Conservation (phyloP, 2,329 filamentous ascomycete species). For the Podosphaera fusca region DNA sequence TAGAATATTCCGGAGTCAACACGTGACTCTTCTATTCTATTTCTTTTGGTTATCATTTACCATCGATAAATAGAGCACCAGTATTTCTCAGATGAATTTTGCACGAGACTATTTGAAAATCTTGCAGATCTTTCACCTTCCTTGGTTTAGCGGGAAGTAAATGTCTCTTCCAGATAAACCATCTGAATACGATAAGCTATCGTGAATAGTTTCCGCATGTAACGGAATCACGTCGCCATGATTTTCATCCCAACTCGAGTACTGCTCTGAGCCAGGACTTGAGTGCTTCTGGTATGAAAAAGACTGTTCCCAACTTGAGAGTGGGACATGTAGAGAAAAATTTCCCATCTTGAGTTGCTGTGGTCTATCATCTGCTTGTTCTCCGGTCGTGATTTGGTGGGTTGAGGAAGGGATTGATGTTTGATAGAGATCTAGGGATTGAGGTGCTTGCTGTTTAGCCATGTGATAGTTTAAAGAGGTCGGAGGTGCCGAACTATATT, state of each 20-base stretch:
- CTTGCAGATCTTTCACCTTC: constrained; percentile 5
- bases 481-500: constrained; percentile 9
- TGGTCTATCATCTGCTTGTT: constrained; percentile 7
- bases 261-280: constrained; percentile 8
- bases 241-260: constrained; percentile 9
- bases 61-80: not conserved
- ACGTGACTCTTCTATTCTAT: not conserved
- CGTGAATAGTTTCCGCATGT: constrained; percentile 6
- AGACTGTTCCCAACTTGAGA: constrained; percentile 12
- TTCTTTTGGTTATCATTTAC: not conserved
- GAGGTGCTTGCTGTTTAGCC: constrained; percentile 9
- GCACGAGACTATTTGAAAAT: not conserved
- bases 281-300: constrained; percentile 12
- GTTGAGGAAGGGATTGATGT: constrained; percentile 10
- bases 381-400: constrained; percentile 6
- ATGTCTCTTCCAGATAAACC: constrained; percentile 7
- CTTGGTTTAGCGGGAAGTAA: constrained; percentile 11
- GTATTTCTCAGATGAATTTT: not conserved
- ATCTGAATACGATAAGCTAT: constrained; percentile 7
- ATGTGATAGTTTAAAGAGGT: constrained; percentile 9
- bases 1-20: not conserved
- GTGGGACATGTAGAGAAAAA: constrained; percentile 7
- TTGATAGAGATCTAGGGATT: constrained; percentile 12
- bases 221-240: constrained; percentile 6
- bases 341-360: constrained; percentile 11